Conservation (phyloP, 2,329 filamentous ascomycete species). For the Talaromyces sp. region DNA sequence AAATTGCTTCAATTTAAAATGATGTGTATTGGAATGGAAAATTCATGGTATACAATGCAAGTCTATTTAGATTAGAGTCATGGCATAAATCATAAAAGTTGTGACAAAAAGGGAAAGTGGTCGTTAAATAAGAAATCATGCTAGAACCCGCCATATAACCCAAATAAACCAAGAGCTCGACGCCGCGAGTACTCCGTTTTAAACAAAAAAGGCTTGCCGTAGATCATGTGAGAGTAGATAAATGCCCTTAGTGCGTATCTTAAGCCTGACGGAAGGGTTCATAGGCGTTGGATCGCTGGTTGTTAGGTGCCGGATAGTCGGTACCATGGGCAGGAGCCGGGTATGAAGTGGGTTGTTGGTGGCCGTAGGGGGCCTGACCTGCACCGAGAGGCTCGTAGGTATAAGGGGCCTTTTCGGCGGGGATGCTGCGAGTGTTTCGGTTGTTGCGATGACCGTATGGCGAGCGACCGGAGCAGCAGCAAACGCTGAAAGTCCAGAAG, state of each 20-base stretch:
- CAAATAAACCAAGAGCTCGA: too few species aligned
- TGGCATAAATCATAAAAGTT: too few species aligned
- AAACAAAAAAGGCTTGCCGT: too few species aligned
- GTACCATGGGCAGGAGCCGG: constrained; percentile 25
- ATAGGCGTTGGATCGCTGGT: constrained; percentile 32
- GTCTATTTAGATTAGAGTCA: too few species aligned
- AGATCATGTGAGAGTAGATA: too few species aligned
- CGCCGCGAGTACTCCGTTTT: too few species aligned
- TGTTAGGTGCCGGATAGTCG: constrained; percentile 30
- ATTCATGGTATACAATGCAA: too few species aligned
- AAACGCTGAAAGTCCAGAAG: constrained; percentile 91
- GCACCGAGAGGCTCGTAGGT: constrained; percentile 60
- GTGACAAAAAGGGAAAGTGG: too few species aligned
- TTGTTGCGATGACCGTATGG: constrained; percentile 49
- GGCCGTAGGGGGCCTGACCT: constrained; percentile 23
- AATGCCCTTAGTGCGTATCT: constrained; percentile 8
- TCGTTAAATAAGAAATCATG: too few species aligned
- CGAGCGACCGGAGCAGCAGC: constrained; percentile 79
- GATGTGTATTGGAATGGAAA: too few species aligned
- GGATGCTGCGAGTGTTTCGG: constrained; percentile 42
- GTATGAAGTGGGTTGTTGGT: constrained; percentile 32
- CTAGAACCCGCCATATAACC: too few species aligned
- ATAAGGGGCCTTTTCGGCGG: constrained; percentile 63
- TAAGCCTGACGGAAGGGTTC: constrained; percentile 43
- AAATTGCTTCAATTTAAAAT: too few species aligned